Evolutionary conservation across 2,329 filamentous ascomycete genomes (phyloP).

Genomic region (Westerdykella aurantiaca): DNA sequence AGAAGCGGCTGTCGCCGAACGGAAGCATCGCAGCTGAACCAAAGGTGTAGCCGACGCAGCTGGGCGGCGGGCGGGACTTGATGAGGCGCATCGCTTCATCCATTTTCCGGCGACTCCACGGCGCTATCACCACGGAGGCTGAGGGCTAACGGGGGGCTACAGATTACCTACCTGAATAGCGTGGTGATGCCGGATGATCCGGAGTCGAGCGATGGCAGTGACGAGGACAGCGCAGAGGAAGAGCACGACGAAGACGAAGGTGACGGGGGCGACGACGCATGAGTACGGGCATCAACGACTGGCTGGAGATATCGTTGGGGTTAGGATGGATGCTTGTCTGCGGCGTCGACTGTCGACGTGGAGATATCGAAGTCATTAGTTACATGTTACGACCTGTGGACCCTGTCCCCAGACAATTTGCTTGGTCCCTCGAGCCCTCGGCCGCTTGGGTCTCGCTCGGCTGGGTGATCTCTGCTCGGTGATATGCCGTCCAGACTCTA

Average conservation of each 20-base stretch:
- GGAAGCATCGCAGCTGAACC: not conserved
- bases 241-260: constrained; percentile 7
- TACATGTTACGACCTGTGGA: too few species aligned
- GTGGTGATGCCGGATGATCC: constrained; percentile 46
- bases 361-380: too few species aligned
- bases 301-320: constrained; percentile 5
- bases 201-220: constrained; percentile 14
- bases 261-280: constrained; percentile 6
- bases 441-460: too few species aligned
- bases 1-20: not conserved
- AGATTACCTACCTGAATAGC: constrained; percentile 48
- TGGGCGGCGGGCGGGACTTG: constrained; percentile 6
- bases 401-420: too few species aligned
- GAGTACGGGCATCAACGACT: constrained; percentile 4
- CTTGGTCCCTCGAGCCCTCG: too few species aligned
- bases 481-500: too few species aligned
- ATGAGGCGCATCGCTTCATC: constrained; percentile 1
- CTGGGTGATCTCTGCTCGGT: too few species aligned
- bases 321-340: not conserved
- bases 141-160: constrained; percentile 20
- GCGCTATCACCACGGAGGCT: constrained; percentile 4
- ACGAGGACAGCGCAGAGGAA: constrained; percentile 25
- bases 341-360: not conserved
- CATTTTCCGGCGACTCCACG: not conserved
- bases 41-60: not conserved